A percentile compares a stretch with the other conserved stretches of the same genome.
Conservation (phyloP, 2,329 filamentous ascomycete species). For the Curvularia eragrostidis region DNA sequence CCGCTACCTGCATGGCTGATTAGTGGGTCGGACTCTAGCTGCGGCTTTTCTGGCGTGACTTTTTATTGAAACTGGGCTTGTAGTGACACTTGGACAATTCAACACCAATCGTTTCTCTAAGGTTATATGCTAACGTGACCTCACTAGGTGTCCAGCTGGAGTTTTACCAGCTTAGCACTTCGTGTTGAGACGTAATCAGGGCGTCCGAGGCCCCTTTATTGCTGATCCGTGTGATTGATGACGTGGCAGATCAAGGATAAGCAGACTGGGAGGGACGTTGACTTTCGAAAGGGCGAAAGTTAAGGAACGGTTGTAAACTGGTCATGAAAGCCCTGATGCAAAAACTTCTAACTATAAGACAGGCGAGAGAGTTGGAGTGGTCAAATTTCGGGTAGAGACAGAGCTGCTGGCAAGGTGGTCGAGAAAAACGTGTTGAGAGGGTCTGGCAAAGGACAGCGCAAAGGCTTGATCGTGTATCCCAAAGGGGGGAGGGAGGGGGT, state of each 20-base stretch:
- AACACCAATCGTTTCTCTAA: conserved; percentile 1
- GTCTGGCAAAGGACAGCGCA: too few species aligned
- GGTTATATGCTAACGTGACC: neutral
- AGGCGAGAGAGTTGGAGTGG: neutral
- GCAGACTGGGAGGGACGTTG: conserved; percentile 1
- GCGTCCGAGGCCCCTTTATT: conserved; percentile 14
- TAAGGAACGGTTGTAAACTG: neutral
- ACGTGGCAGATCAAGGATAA: conserved; percentile 17
- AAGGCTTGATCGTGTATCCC: conserved; percentile 1
- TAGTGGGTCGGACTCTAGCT: conserved; percentile 13
- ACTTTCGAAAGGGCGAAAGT: conserved; percentile 6
- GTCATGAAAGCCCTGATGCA: neutral
- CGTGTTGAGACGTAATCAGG: conserved; percentile 18
- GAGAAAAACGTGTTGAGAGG: neutral
- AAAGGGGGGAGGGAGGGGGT: conserved; percentile 1
- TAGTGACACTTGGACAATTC: conserved; percentile 2
- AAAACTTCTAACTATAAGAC: neutral
- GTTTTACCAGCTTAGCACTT: conserved; percentile 4
- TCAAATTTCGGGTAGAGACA: conserved; percentile 6
- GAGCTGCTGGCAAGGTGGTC: neutral
- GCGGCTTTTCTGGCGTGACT: conserved; percentile 13
- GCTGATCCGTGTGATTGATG: conserved; percentile 12
- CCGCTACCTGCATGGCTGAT: conserved; percentile 8
- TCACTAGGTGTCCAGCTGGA: conserved; percentile 3
- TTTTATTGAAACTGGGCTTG: conserved; percentile 13